Evolutionary conservation across 495 filamentous ascomycete species (phyloP).

Genomic region (Hyaloscypha finlandica): DNA sequence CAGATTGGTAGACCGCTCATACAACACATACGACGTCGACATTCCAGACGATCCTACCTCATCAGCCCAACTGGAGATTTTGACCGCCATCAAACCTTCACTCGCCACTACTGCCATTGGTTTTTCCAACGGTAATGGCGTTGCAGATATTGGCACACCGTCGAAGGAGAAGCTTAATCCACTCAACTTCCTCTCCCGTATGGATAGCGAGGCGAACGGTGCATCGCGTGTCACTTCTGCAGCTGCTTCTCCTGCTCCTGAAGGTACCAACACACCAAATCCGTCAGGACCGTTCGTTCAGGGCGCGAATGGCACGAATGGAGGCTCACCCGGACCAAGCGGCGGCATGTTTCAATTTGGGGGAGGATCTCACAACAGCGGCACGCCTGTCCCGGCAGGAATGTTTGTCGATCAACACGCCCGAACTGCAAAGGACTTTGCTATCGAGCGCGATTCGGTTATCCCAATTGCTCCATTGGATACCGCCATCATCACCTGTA

Average conservation of each 20-base stretch:
- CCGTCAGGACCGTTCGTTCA: conserved; percentile 56
- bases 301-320: conserved; percentile 43
- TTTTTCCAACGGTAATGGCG: conserved; percentile 25
- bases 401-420: conserved; percentile 38
- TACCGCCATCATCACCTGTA: conserved; percentile 82
- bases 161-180: conserved; percentile 53
- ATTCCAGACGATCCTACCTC: conserved; percentile 87
- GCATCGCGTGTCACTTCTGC: conserved; percentile 78
- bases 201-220: conserved; percentile 54
- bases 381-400: conserved; percentile 30
- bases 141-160: conserved; percentile 48
- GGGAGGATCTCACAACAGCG: conserved; percentile 34
- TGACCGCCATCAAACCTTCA: conserved; percentile 65
- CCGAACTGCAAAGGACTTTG: conserved; percentile 51
- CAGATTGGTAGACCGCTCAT: conserved; percentile 78
- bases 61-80: conserved; percentile 77
- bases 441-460: conserved; percentile 74
- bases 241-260: conserved; percentile 83
- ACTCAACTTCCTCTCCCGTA: conserved; percentile 56
- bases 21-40: conserved; percentile 86
- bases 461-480: conserved; percentile 84
- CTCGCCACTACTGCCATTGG: conserved; percentile 40
- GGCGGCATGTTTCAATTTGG: conserved; percentile 31
- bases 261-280: conserved; percentile 68
- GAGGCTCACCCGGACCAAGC: conserved; percentile 46